Evolutionary conservation across 1,284 basidiomycete species (phyloP).

Genomic region (Boletus mariae): DNA sequence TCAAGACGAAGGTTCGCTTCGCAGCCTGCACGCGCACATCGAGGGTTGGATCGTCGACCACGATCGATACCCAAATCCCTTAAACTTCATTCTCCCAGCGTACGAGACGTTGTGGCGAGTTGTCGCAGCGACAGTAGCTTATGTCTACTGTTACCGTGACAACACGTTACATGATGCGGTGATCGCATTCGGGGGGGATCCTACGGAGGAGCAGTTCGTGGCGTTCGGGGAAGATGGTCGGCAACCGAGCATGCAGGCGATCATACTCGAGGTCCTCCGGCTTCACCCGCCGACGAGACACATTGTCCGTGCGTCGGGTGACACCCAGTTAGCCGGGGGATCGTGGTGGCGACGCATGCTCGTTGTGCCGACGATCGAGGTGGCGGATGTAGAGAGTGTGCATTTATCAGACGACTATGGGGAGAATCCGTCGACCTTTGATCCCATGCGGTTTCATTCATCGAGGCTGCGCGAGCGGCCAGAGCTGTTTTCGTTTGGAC

Average conservation of each 20-base stretch:
- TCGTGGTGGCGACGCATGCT: slow-evolving; percentile 17
- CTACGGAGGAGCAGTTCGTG: slow-evolving; percentile 34
- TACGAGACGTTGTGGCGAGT: slow-evolving; percentile 64
- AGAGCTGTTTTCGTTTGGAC: slow-evolving; percentile 42
- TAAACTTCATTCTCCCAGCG: slow-evolving; percentile 53
- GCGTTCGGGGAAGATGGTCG: slow-evolving; percentile 9
- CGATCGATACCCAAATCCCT: slow-evolving; percentile 38
- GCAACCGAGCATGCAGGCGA: slow-evolving; percentile 36
- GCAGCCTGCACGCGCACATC: slow-evolving; percentile 29
- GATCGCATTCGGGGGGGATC: slow-evolving; percentile 33
- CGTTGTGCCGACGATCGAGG: slow-evolving; percentile 12
- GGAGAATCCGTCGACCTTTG: slow-evolving; percentile 35
- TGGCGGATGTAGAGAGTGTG: slow-evolving; percentile 44
- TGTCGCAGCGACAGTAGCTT: slow-evolving; percentile 43
- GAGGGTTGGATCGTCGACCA: slow-evolving; percentile 36
- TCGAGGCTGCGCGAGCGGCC: slow-evolving; percentile 16
- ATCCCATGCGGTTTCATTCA: slow-evolving; percentile 40
- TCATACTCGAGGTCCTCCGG: slow-evolving; percentile 50
- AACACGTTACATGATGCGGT: slow-evolving; percentile 30
- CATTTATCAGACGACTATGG: slow-evolving; percentile 43
- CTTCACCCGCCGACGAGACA: slow-evolving; percentile 53
- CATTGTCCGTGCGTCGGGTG: slow-evolving; percentile 35
- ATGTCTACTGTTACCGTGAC: slow-evolving; percentile 24
- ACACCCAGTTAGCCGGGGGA: slow-evolving; percentile 3
- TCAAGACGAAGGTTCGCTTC: slow-evolving; percentile 19